A percentile compares a stretch with the other conserved stretches of the same genome.
Conservation (phyloP, 2,329 filamentous ascomycete species). For the Diaporthe eres region DNA sequence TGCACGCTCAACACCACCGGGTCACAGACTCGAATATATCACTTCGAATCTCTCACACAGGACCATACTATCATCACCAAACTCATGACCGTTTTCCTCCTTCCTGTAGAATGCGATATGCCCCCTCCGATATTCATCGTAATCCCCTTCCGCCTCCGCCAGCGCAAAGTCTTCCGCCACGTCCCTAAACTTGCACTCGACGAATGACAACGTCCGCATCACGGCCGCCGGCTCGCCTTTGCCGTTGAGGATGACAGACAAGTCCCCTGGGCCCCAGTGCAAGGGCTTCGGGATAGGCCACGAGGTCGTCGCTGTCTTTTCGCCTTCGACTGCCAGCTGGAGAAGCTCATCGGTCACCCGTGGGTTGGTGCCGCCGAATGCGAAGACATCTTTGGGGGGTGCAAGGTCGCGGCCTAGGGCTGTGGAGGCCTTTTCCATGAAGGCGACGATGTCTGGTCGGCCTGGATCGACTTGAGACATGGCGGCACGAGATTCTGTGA, state of each 20-base stretch:
- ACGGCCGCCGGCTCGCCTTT: conserved; percentile 45
- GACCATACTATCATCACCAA: conserved; percentile 48
- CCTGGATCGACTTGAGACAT: conserved; percentile 44
- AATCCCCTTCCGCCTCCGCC: conserved; percentile 49
- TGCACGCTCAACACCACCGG: too few relatives aligned
- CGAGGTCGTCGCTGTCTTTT: conserved; percentile 50
- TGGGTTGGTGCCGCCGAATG: conserved; percentile 45
- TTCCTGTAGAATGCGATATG: conserved; percentile 47
- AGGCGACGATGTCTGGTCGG: conserved; percentile 47
- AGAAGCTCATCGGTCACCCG: conserved; percentile 42
- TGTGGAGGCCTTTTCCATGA: conserved; percentile 46
- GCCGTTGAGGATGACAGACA: conserved; percentile 49
- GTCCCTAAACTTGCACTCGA: conserved; percentile 47
- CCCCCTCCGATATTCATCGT: conserved; percentile 46
- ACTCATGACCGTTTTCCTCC: conserved; percentile 43
- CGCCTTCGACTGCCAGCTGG: conserved; percentile 45
- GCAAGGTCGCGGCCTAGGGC: conserved; percentile 44
- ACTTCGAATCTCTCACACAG: conserved; percentile 50
- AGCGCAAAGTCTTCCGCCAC: conserved; percentile 49
- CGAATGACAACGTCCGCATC: conserved; percentile 48
- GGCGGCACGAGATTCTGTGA: background rate
- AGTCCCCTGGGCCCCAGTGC: conserved; percentile 48
- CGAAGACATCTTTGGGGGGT: conserved; percentile 48
- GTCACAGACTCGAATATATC: conserved; percentile 42
- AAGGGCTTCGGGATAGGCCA: conserved; percentile 49